A percentile compares a stretch with the other conserved stretches of the same genome.
Evolutionary conservation across 306 rosid species (phyloP).

Genomic region (Crotalaria pallida): DNA sequence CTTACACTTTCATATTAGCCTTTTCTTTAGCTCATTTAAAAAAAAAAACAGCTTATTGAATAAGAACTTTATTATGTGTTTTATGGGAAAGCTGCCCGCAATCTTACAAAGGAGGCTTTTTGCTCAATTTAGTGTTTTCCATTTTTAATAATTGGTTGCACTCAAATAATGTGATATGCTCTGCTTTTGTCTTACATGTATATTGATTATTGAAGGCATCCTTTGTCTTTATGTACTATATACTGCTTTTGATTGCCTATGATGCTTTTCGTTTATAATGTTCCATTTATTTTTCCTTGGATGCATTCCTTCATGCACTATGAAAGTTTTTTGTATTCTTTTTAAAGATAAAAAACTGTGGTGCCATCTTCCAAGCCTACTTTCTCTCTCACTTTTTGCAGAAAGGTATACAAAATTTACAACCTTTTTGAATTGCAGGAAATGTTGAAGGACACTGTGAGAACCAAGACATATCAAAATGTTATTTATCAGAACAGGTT

Average conservation of each 20-base stretch:
- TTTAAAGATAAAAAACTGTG: background rate
- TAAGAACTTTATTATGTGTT: no score
- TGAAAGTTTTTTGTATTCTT: background rate
- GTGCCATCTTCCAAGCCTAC: background rate
- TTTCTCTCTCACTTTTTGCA: background rate
- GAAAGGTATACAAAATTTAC: background rate
- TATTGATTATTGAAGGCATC: background rate
- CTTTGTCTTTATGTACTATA: background rate
- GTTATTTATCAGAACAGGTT: conserved; percentile 93
- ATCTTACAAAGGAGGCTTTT: background rate
- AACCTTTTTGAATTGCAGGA: conserved; percentile 52
- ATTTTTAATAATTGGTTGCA: background rate
- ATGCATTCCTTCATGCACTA: background rate
- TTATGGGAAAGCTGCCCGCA: no score
- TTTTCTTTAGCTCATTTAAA: no score
- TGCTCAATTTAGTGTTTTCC: background rate
- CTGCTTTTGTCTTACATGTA: background rate
- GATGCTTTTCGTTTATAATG: background rate
- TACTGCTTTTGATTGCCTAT: background rate
- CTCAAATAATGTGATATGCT: background rate
- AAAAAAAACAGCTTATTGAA: no score
- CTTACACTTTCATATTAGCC: no score
- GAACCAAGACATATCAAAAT: conserved; percentile 93
- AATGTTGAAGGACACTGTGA: conserved; percentile 93
- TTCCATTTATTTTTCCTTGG: background rate